Base-by-base conservation (phyloP, 2,329 filamentous ascomycete species). In the Diaporthe sp. region DNA sequence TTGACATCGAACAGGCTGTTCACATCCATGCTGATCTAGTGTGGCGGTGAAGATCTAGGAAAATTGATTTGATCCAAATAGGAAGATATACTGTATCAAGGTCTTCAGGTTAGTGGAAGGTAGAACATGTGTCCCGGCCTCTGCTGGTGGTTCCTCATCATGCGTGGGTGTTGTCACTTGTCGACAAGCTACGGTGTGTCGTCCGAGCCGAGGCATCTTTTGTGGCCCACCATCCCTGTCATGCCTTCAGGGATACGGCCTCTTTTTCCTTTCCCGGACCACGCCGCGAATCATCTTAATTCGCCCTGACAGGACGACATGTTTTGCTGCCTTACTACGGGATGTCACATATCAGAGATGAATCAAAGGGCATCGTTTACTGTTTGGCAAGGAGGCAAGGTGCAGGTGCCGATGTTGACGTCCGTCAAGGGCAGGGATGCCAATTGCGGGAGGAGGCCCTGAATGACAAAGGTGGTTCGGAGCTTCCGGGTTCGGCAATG, bases 1-100 rank as follows among this genome's bases (percentile, higher is more conserved):
- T 92, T 89, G 78, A 92, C 89, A 78, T 89, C 84, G 80, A 92
- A 92, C 51, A 92, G 85, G 76, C 78, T 87, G 78, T 86, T 83
- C 15, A 86, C 80, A 80, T 92, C 89, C 90, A 92, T 71, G 22
- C 10, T 72, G 22, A 15, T 12, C 10, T 34, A 7, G 15, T 51
- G 28, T 37, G 10, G 12, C n/a, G 17, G 12, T 34, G 19, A 67
- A 19, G 17, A 28, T 15, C 7, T 28, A 2, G 6, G 12, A 37
- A 0, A 17, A 4, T 34, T 15, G 12, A 13, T 1, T 22, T 19
- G 7, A 2, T 5, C n/a, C 4, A 7, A 17, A 8, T 12, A 25
- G 9, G 2, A 17, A 3, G 1, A 3, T 2, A 9, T 39, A 1
- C 25, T 25, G 13, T 51, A 10, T 37, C 19, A n/a, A 34, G 31